Conservation (phyloP, 768 basidiomycete species). For the Tricholoma hemisulphureum region DNA sequence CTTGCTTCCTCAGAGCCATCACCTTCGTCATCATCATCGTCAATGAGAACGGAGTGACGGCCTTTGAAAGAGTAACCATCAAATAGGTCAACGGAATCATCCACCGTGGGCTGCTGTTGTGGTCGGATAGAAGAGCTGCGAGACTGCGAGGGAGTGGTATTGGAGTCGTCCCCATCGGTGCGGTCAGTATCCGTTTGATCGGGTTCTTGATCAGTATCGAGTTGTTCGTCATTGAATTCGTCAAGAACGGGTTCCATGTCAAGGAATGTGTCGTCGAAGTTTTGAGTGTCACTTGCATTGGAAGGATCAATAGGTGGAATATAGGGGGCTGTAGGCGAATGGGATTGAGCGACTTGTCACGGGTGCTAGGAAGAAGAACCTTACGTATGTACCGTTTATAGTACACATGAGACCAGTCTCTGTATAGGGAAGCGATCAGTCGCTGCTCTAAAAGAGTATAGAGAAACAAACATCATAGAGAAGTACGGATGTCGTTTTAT, state of each 20-base stretch:
- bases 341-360: neutral
- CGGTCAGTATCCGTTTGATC: conserved; percentile 67
- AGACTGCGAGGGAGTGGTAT: conserved; percentile 77
- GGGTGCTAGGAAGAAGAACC: conserved; percentile 25
- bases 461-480: conserved; percentile 74
- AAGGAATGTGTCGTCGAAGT: conserved; percentile 96
- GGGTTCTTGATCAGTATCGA: conserved; percentile 69
- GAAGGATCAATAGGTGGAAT: conserved; percentile 88
- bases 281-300: conserved; percentile 94
- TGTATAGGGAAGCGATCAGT: conserved; percentile 30
- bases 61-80: conserved; percentile 96
- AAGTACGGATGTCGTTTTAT: conserved; percentile 96
- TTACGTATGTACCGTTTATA: conserved; percentile 91
- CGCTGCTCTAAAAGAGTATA: neutral
- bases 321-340: conserved; percentile 67
- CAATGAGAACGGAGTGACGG: conserved; percentile 73
- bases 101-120: conserved; percentile 32
- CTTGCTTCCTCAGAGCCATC: conserved; percentile 44
- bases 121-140: conserved; percentile 70
- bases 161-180: conserved; percentile 73
- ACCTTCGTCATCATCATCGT: conserved; percentile 65
- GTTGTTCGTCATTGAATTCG: conserved; percentile 61
- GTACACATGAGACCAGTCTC: conserved; percentile 93
- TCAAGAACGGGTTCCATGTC: conserved; percentile 93
- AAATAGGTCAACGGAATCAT: conserved; percentile 74